Base-by-base conservation (phyloP, 768 basidiomycete genomes). In the Xerocomus potaroensis region DNA sequence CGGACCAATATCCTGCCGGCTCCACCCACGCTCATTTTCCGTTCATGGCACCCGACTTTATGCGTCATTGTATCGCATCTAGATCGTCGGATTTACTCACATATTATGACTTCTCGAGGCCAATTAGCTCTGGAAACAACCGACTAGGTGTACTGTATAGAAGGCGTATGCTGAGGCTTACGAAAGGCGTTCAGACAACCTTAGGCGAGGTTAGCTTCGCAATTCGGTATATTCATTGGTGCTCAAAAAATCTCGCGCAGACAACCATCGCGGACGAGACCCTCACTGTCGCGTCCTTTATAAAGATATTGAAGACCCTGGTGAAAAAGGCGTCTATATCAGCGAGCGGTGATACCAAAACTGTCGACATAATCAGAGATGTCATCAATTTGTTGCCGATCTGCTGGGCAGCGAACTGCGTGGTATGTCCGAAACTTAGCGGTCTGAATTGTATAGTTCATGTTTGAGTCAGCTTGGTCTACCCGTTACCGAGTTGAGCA, bases 21-120 rank as follows among this genome's bases (percentile, higher is more conserved):
- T 84, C 81, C 10, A 73, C 74, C 3, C 87, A 88, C 56, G 87
- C 80, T 2, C 82, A 85, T 59, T 92, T 92, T 76, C 89, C 91
- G 9, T 85, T 93, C 75, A 59, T 85, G 57, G 78, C 77, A 4
- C 88, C 89, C 4, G 48, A 56, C 21, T 66, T 60, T 45, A 62
- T 26, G 58, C 59, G 15, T 65, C 52, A 47, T 75, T 82, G 72
- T 60, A 74, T 85, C 48, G 48, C 47, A 36, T 59, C 69, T 39
- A 61, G 61, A 41, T 62, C 47, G 43, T 55, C 43, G 6, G 54
- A 59, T 9, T 44, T 69, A 8, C 69, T 67, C 33, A 51, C 63
- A 3, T 70, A 79, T 52, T 90, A 90, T 56, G 66, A 61, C 11
- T 86, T 85, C 78, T 64, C 61, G n/a, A 69, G 79, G 18, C 86